phyloP scores from a whole-genome alignment of 2,329 filamentous ascomycete species.

The Fusarium hostae region DNA sequence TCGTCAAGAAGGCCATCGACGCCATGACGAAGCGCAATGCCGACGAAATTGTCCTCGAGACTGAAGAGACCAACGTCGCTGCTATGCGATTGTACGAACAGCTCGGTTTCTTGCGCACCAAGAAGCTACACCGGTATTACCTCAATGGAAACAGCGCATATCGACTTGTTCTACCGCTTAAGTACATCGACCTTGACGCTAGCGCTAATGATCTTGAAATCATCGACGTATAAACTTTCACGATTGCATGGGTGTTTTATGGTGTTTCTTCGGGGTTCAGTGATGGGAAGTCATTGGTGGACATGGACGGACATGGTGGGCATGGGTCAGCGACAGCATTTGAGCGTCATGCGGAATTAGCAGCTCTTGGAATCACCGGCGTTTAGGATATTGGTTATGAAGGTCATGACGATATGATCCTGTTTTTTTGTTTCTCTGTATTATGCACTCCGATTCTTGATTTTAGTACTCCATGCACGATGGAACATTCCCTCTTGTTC shows the following conservation, averaged over 20 bases:
- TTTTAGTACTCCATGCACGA: neutral
- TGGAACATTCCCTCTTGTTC: neutral
- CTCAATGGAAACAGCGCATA: slow-evolving; percentile 97
- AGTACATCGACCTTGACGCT: slow-evolving; percentile 58
- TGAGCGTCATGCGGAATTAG: slow-evolving; percentile 14
- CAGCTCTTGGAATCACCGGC: slow-evolving; percentile 12
- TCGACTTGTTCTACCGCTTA: slow-evolving; percentile 84
- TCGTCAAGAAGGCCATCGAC: slow-evolving; percentile 92
- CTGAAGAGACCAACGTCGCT: slow-evolving; percentile 89
- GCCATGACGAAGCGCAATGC: slow-evolving; percentile 86
- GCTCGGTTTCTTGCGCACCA: slow-evolving; percentile 90
- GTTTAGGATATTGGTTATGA: slow-evolving; percentile 25
- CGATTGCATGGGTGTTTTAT: neutral
- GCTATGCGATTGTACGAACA: slow-evolving; percentile 94
- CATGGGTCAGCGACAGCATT: slow-evolving; percentile 7
- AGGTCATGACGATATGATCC: slow-evolving; percentile 25
- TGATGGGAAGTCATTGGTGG: neutral
- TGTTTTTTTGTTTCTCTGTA: slow-evolving; percentile 9
- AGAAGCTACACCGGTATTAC: slow-evolving; percentile 94
- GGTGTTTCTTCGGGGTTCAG: neutral
- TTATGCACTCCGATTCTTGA: slow-evolving; percentile 1
- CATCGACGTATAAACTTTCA: slow-evolving; percentile 32
- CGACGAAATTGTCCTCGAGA: slow-evolving; percentile 96
- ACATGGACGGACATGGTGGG: neutral
- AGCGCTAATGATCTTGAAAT: slow-evolving; percentile 51